phyloP scores from a whole-genome alignment of 73 alveolate species.

The Paramecium pentaurelia region DNA sequence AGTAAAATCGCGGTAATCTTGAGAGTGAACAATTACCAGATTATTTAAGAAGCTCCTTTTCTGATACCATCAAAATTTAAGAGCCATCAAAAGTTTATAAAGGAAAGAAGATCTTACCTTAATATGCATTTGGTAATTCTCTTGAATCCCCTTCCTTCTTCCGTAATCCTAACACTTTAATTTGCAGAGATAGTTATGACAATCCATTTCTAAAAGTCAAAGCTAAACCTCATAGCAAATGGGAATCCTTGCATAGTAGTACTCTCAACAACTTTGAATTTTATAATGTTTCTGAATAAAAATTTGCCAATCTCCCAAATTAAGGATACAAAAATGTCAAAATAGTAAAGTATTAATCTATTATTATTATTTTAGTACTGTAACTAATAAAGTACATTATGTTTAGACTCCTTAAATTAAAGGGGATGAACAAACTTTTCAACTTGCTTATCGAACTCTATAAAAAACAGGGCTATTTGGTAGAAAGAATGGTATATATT shows the following conservation, averaged over 20 bases:
- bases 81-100: background rate
- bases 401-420: background rate
- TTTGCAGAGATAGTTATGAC: constrained; percentile 12
- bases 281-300: constrained; percentile 14
- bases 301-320: background rate
- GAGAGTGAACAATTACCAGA: constrained; percentile 25
- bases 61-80: background rate
- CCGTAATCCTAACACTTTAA: background rate
- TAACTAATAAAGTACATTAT: background rate
- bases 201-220: background rate
- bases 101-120: constrained; percentile 18
- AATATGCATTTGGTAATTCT: constrained; percentile 33
- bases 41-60: constrained; percentile 2
- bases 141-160: constrained; percentile 8
- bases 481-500: background rate
- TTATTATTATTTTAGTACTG: background rate
- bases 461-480: background rate
- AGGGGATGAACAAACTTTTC: background rate
- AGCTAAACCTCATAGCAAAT: background rate
- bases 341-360: background rate
- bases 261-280: constrained; percentile 23
- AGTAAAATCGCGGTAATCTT: background rate
- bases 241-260: background rate
- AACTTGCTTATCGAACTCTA: background rate
- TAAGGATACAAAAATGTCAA: background rate